Evolutionary conservation across 768 basidiomycete genomes (phyloP).

Genomic region (Macrolepiota albuminosa): DNA sequence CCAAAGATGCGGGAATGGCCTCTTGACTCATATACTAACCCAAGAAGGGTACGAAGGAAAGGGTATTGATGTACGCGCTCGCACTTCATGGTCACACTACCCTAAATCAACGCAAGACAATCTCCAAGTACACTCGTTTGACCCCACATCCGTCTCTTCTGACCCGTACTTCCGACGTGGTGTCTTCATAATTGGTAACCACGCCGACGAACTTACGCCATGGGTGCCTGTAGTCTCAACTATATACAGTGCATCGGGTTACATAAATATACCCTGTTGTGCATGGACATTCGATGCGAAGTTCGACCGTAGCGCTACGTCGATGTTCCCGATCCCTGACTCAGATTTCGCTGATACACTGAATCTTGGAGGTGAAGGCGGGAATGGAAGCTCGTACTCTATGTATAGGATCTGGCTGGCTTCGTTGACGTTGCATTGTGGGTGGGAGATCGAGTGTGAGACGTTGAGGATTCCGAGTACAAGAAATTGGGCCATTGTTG

Average conservation of each 20-base stretch:
- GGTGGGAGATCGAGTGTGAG: conserved; percentile 88
- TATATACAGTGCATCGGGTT: conserved; percentile 54
- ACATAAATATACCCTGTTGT: conserved; percentile 88
- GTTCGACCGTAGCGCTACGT: conserved; percentile 47
- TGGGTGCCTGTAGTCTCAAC: conserved; percentile 87
- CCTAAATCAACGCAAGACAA: conserved; percentile 53
- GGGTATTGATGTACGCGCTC: conserved; percentile 83
- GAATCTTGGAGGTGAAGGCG: conserved; percentile 60
- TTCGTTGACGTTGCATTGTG: conserved; percentile 61
- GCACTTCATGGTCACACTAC: conserved; percentile 82
- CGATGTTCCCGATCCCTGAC: conserved; percentile 24
- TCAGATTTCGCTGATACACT: conserved; percentile 31
- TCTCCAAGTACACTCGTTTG: conserved; percentile 66
- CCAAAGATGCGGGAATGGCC: conserved; percentile 83
- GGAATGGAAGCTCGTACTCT: conserved; percentile 66
- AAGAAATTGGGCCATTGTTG: conserved; percentile 87
- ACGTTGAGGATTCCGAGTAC: conserved; percentile 88
- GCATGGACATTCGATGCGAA: conserved; percentile 73
- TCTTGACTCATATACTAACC: conserved; percentile 82
- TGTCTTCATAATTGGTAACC: conserved; percentile 87
- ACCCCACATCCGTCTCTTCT: conserved; percentile 42
- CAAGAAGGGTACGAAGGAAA: conserved; percentile 80
- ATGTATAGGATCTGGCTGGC: conserved; percentile 88
- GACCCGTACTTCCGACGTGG: conserved; percentile 33
- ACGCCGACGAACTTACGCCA: conserved; percentile 94